Percentiles rank a stretch among this genome's conserved stretches.
Conservation (phyloP, 2,329 filamentous ascomycete genomes). For the Fusarium sp. region DNA sequence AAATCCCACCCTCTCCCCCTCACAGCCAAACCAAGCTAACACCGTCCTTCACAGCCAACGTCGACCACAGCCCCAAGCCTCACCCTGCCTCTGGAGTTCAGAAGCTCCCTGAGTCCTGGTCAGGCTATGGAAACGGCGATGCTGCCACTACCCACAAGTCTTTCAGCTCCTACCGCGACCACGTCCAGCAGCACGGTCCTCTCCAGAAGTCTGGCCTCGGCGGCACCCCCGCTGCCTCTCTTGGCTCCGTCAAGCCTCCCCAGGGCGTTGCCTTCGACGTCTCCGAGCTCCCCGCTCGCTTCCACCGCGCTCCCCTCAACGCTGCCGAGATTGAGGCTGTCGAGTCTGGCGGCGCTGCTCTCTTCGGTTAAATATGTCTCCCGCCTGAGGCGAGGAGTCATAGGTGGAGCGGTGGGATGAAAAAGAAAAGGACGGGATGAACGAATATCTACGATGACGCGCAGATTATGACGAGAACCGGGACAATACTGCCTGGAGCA, state of each 20-base stretch:
- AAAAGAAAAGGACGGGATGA: slow-evolving; percentile 30
- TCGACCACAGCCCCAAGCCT: slow-evolving; percentile 79
- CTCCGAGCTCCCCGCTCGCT: slow-evolving; percentile 85
- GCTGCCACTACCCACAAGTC: slow-evolving; percentile 62
- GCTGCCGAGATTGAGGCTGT: slow-evolving; percentile 93
- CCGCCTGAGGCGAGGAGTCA: slow-evolving; percentile 29
- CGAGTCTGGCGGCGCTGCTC: slow-evolving; percentile 86
- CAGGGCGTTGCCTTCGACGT: slow-evolving; percentile 88
- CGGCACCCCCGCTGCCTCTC: slow-evolving; percentile 71
- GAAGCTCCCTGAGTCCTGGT: slow-evolving; percentile 68
- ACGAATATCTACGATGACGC: slow-evolving; percentile 31
- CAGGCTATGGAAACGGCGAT: slow-evolving; percentile 48
- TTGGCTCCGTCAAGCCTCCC: slow-evolving; percentile 78
- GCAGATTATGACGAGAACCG: slow-evolving; percentile 25
- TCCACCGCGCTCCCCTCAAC: slow-evolving; percentile 79
- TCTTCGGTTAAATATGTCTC: slow-evolving; percentile 55
- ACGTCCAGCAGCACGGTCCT: slow-evolving; percentile 82
- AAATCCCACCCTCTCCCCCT: neutral
- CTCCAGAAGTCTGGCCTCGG: slow-evolving; percentile 72
- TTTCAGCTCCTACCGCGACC: slow-evolving; percentile 82
- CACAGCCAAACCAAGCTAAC: slow-evolving; percentile 27
- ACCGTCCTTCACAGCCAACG: slow-evolving; percentile 61
- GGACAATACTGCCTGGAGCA: slow-evolving; percentile 34
- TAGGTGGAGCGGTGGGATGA: slow-evolving; percentile 37
- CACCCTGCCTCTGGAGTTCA: slow-evolving; percentile 78